A percentile compares a stretch with the other conserved stretches of the same genome.
Evolutionary conservation across 2,329 filamentous ascomycete species (phyloP).

Genomic region (Fusarium nodosum): DNA sequence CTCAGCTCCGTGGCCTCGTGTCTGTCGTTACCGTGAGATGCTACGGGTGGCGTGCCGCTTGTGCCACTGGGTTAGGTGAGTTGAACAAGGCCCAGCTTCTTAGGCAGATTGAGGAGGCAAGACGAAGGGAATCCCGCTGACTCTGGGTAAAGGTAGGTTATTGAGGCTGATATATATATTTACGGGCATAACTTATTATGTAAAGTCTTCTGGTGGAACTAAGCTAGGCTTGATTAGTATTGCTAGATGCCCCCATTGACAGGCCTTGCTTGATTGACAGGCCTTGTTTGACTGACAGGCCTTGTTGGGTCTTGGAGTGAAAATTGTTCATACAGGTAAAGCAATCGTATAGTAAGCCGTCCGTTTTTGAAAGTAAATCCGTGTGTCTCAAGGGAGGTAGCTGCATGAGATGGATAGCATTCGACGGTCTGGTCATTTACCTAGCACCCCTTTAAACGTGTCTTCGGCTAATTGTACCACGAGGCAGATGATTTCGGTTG

Average conservation of each 20-base stretch:
- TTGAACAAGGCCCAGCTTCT: neutral
- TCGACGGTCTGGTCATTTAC: neutral
- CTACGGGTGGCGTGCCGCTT: neutral
- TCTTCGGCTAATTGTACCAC: conserved; percentile 3
- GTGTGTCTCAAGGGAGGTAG: neutral
- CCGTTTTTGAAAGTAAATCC: neutral
- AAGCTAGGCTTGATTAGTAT: neutral
- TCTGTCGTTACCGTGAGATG: neutral
- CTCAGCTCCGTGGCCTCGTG: neutral
- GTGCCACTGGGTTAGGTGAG: neutral
- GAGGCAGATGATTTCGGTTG: conserved; percentile 5
- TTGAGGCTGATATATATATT: neutral
- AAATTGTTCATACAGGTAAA: too few species aligned
- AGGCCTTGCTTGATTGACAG: neutral
- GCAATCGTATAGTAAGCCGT: too few species aligned
- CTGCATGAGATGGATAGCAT: neutral
- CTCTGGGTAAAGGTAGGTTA: neutral
- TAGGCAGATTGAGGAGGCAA: neutral
- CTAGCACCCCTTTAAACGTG: neutral
- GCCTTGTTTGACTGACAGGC: neutral
- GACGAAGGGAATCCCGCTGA: neutral
- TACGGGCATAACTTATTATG: too few species aligned
- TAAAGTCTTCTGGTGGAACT: neutral
- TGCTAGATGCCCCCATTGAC: neutral
- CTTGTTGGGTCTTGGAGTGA: neutral